Base-by-base conservation (phyloP, 2,329 filamentous ascomycete genomes). In the Clarireedia homoeocarpa region DNA sequence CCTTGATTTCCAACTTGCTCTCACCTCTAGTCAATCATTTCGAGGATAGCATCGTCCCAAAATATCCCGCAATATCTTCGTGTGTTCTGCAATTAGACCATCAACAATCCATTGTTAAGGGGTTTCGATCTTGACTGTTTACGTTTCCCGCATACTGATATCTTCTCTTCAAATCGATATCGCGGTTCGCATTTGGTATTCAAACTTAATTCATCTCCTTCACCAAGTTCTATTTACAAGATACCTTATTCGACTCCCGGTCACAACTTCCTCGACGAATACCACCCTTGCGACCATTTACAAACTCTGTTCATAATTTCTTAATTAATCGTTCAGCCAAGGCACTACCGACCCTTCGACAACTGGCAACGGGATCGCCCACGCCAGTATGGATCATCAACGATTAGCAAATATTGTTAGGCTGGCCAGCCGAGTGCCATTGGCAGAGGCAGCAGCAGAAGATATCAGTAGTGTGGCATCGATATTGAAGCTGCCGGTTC, bases 11-110 rank as follows among this genome's bases (percentile, higher is more conserved):
- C 67, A 39, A 61, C 27, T 61, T 64, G 53, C 58, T 58, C 65
- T 63, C 62, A 67, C 65, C 34, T 58, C 55, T 58, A 69, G 68
- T 69, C 69, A 59, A 62, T 72, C 70, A 59, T 71, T 71, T 60
- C 24, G 52, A 54, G 45, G 52, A 49, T 34, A 49, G 17, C n/a
- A 20, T 39, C 48, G 5, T 14, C 39, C 26, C 30, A 53, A 26
- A 46, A 40, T 39, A 24, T 26, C 15, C 6, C 30, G 10, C 15
- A 45, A 47, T 38, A 34, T 36, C 40, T 38, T 40, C 39, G 30
- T 12, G 30, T 36, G 15, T 10, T 6, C 9, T 20, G 5, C 14
- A 30, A 20, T 23, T 17, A 9, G 39, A 17, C 17, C 26, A 26
- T 34, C 27, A 20, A 24, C 24, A 23, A 44, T 44, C n/a, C 14